These are phyloP conservation scores for Melaleuca alternifolia DNA, from an alignment of 345 rosid species.

Conservation along the genomic window DNA sequence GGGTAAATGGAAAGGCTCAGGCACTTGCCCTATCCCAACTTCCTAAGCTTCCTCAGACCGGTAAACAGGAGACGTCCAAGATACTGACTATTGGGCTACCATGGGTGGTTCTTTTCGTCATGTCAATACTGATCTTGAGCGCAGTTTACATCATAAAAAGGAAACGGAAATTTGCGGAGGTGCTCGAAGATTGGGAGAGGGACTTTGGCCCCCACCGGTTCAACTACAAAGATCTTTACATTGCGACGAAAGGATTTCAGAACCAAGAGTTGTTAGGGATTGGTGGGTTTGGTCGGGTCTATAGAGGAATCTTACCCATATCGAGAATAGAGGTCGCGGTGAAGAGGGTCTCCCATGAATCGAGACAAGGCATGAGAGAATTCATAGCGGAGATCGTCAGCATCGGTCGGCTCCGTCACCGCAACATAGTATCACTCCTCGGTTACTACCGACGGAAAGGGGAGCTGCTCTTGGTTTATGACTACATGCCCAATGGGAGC, in stretches of 20 bases:
- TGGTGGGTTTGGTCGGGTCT: conserved; percentile 67
- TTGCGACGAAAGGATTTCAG: conserved; percentile 56
- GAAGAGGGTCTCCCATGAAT: conserved; percentile 55
- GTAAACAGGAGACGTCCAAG: conserved; percentile 13
- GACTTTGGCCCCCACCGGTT: conserved; percentile 51
- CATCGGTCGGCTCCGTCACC: conserved; percentile 39
- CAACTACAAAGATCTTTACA: conserved; percentile 48
- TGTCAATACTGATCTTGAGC: conserved; percentile 8
- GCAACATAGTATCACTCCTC: conserved; percentile 34
- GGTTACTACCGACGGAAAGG: conserved; percentile 51
- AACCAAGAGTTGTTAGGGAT: conserved; percentile 46
- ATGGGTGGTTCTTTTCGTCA: conserved; percentile 10
- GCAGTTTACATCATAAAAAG: conserved; percentile 14
- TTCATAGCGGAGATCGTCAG: conserved; percentile 33
- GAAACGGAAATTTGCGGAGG: conserved; percentile 53
- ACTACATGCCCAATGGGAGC: conserved; percentile 51
- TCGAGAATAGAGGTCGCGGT: conserved; percentile 49
- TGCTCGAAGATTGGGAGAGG: conserved; percentile 64
- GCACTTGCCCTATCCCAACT: conserved; percentile 31
- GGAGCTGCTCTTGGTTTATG: conserved; percentile 44
- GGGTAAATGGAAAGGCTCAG: conserved; percentile 24
- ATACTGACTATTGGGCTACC: conserved; percentile 38
- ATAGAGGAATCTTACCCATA: conserved; percentile 37
- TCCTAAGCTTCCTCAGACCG: conserved; percentile 45
- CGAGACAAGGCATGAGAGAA: conserved; percentile 59